These are phyloP conservation scores for Chrysophaeum taylorii DNA, from an alignment of 352 stramenopile species.

Conservation along the genomic window DNA sequence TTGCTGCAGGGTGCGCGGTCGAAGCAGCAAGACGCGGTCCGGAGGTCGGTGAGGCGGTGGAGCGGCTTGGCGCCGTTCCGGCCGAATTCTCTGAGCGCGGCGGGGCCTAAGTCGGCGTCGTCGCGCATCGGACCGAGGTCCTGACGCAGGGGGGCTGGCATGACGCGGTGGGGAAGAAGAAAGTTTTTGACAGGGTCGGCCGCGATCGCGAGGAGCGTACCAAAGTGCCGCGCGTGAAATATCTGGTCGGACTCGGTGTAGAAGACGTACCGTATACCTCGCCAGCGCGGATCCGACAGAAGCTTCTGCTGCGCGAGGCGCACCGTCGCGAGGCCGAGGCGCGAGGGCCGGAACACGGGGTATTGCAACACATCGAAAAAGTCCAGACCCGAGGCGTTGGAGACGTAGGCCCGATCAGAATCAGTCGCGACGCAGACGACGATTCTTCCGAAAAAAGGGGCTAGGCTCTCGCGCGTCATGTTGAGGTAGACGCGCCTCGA, in stretches of 20 bases:
- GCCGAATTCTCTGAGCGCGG: neutral
- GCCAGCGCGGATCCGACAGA: neutral
- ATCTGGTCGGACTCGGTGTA: conserved; percentile 15
- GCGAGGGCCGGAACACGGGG: neutral
- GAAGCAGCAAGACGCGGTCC: neutral
- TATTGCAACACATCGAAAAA: conserved; percentile 1
- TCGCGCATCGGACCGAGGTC: neutral
- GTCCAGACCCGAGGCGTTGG: neutral
- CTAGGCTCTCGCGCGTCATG: neutral
- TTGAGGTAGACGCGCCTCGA: neutral
- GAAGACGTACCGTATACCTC: neutral
- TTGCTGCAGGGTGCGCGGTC: neutral
- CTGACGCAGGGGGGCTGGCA: neutral
- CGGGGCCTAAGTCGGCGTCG: neutral
- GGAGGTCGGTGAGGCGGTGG: neutral
- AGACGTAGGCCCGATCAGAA: neutral
- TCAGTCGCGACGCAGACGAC: conserved; percentile 1
- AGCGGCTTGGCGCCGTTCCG: neutral
- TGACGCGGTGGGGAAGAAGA: neutral
- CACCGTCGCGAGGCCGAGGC: neutral
- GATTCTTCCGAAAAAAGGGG: neutral
- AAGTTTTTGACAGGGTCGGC: neutral
- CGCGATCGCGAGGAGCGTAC: neutral
- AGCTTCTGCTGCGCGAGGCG: neutral
- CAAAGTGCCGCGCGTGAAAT: neutral